Base-by-base conservation (phyloP, 2,329 filamentous ascomycete species). In the Phaeophleospora eucalypticola region DNA sequence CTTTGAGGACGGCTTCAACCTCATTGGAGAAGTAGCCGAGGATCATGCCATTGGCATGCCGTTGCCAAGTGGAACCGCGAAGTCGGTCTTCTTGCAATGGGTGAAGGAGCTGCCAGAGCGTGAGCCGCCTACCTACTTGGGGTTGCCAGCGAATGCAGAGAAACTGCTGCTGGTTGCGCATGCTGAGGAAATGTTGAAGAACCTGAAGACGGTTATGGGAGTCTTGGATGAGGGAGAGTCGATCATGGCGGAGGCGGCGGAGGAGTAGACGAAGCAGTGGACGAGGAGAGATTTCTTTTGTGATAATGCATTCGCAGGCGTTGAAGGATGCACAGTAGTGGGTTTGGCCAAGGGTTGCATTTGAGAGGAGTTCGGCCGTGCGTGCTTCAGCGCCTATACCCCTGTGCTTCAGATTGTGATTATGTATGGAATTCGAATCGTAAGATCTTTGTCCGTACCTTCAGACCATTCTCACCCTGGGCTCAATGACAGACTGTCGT, bases 221-320 rank as follows among this genome's bases (percentile, higher is more conserved):
- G 75, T 96, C 68, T 70, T 98, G 63, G 91, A 98, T 68, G 93
- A 98, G 67, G 89, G 89, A 1, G 93, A 98, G 75, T 86, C 93
- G 68, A 73, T 95, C 56, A 86, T 94, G 79, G 62, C 61, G 12
- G 62, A 64, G 46, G 63, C 56, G 9, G 49, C 43, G 38, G 55
- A 41, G 27, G 47, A 44, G 35, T 47, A 41, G 36, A 34, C 14
- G 20, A 18, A 16, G 37, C 14, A 40, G 27, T 15, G 7, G 1
- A 29, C 27, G 10, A 2, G 18, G 7, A 36, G 18, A 18, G 17
- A 33, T 40, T 29, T 41, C 32, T 39, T 44, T 34, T 40, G 34
- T 45, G 34, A 15, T 41, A 9, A 15, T 46, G 39, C 39, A 43
- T 46, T 29, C 7, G 19, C 15, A 36, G 46, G 46, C 24, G 46